A percentile compares a stretch with the other conserved stretches of the same genome.
phyloP scores from a whole-genome alignment of 495 filamentous ascomycete species.

The Aspergillus biplanus region DNA sequence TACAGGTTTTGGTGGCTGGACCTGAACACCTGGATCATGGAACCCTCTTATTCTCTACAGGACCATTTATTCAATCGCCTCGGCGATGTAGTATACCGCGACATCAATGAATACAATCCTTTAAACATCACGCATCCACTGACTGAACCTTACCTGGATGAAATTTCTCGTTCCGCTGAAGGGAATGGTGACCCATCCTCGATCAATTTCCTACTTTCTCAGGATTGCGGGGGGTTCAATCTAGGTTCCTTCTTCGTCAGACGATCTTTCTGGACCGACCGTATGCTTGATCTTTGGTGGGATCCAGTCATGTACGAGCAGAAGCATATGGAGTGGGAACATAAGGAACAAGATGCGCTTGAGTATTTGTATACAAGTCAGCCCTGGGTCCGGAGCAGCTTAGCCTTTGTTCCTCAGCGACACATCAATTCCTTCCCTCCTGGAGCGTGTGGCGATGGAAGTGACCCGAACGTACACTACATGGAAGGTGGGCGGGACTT shows the following conservation, averaged over 20 bases:
- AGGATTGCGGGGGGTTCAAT: conserved; percentile 97
- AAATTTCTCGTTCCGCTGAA: conserved; percentile 64
- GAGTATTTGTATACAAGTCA: conserved; percentile 91
- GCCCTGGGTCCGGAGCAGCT: conserved; percentile 88
- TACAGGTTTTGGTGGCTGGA: conserved; percentile 99
- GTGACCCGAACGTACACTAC: conserved; percentile 82
- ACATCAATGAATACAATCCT: conserved; percentile 95
- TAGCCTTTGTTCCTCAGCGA: conserved; percentile 88
- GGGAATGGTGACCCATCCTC: conserved; percentile 76
- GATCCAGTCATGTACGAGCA: conserved; percentile 98
- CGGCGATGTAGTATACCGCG: conserved; percentile 77
- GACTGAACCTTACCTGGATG: conserved; percentile 72
- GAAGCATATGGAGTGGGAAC: conserved; percentile 98
- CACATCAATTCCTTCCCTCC: conserved; percentile 92
- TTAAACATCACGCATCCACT: conserved; percentile 90
- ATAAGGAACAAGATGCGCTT: conserved; percentile 95
- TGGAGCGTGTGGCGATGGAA: conserved; percentile 81
- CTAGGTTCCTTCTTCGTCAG: conserved; percentile 93
- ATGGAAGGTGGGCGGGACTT: conserved; percentile 85
- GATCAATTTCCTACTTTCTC: conserved; percentile 84
- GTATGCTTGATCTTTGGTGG: conserved; percentile 96
- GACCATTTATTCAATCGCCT: conserved; percentile 86
- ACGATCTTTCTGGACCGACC: conserved; percentile 85
- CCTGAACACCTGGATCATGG: conserved; percentile 98
- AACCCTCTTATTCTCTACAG: conserved; percentile 88